phyloP scores from a whole-genome alignment of 352 stramenopile genomes.

The Phytophthora melonis region DNA sequence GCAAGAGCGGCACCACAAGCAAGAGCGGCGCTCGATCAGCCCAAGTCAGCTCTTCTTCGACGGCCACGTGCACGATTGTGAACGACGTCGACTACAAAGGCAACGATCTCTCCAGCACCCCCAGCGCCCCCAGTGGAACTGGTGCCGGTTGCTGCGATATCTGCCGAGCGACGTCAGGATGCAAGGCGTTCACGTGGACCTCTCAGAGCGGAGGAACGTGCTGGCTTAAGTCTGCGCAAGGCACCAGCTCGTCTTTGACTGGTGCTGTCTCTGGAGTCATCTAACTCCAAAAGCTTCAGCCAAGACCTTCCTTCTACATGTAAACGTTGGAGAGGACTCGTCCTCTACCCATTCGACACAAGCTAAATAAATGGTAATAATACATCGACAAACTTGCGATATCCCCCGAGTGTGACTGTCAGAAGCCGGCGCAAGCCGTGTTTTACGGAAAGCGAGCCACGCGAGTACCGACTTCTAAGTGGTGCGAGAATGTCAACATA shows the following conservation, averaged over 20 bases:
- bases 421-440: too few relatives aligned
- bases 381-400: too few relatives aligned
- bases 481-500: too few relatives aligned
- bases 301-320: too few relatives aligned
- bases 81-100: background rate
- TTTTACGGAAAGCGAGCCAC: too few relatives aligned
- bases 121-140: background rate
- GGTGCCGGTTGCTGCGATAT: background rate
- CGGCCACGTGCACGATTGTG: background rate
- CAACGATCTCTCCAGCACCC: background rate
- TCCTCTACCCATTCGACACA: too few relatives aligned
- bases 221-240: slow-evolving; percentile 1
- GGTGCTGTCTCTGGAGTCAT: background rate
- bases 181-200: background rate
- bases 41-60: background rate
- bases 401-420: too few relatives aligned
- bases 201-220: background rate
- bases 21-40: background rate
- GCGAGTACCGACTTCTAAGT: too few relatives aligned
- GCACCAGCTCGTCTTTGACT: background rate
- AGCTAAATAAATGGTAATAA: too few relatives aligned
- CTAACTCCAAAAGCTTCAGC: background rate
- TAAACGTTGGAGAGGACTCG: too few relatives aligned
- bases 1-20: background rate
- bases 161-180: background rate